Percentiles rank a stretch among this genome's conserved stretches.
Conservation (phyloP, 2,329 filamentous ascomycete species). For the Fusarium kyushuense region DNA sequence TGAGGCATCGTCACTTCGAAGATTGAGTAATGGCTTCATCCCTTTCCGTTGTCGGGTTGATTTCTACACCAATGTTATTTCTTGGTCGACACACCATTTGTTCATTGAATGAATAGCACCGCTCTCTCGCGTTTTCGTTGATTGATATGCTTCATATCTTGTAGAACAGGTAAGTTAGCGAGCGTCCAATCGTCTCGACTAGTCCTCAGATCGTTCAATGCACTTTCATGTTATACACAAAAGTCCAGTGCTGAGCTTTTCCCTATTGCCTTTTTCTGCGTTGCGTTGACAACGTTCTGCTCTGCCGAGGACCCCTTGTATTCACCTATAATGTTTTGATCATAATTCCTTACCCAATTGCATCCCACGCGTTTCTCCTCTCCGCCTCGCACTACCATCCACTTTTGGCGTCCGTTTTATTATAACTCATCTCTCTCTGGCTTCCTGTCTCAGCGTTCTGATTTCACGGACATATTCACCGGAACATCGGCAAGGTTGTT, state of each 20-base stretch:
- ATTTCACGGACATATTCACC: conserved; percentile 3
- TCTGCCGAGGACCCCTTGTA: not conserved
- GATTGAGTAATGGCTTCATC: not conserved
- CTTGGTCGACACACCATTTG: not conserved
- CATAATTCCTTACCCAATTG: conserved; percentile 23
- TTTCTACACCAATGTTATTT: not conserved
- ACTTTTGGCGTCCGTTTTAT: conserved; percentile 11
- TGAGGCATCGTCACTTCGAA: not conserved
- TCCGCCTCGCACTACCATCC: conserved; percentile 3
- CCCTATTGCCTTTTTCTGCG: not conserved
- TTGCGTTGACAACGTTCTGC: not conserved
- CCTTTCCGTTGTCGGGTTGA: not conserved
- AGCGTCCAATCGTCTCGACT: not conserved
- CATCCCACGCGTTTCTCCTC: conserved; percentile 18
- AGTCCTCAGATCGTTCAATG: conserved; percentile 5
- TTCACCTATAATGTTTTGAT: conserved; percentile 14
- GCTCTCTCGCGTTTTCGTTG: conserved; percentile 4
- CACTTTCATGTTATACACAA: conserved; percentile 1
- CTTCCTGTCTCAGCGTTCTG: conserved; percentile 8
- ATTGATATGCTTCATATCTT: not conserved
- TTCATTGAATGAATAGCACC: not conserved
- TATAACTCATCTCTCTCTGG: not conserved
- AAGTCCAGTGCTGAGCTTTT: not conserved
- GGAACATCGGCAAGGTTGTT: conserved; percentile 11
- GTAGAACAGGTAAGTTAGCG: conserved; percentile 23